Percentiles rank a stretch among this genome's conserved stretches.
Evolutionary conservation across 257 asterid genomes (phyloP).

Genomic region (Phtheirospermum japonicum): DNA sequence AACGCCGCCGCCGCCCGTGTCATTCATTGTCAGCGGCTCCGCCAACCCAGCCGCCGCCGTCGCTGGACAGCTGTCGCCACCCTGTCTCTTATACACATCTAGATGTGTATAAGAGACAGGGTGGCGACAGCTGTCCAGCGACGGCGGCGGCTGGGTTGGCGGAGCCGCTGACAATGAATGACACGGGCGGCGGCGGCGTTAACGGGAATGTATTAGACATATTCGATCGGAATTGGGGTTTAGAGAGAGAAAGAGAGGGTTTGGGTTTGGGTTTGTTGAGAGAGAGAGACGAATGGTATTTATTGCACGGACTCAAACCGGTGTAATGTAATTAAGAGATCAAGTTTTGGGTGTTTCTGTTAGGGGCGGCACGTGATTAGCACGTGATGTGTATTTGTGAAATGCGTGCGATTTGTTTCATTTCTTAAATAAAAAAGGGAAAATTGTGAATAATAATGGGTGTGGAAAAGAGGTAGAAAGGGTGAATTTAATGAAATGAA

Average conservation of each 20-base stretch:
- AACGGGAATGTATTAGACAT: constrained; percentile 39
- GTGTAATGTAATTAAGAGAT: constrained; percentile 23
- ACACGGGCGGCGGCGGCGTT: constrained; percentile 21
- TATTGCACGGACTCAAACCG: constrained; percentile 22
- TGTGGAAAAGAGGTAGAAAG: background rate
- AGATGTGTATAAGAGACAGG: no score
- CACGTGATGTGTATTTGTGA: no score
- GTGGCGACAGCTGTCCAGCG: no score
- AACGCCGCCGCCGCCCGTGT: constrained; percentile 23
- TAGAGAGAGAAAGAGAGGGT: constrained; percentile 30
- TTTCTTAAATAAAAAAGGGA: no score
- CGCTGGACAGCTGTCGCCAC: no score
- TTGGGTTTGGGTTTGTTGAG: background rate
- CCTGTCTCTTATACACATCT: no score
- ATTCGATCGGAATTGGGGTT: background rate
- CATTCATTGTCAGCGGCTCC: constrained; percentile 33
- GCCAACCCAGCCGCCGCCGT: constrained; percentile 31
- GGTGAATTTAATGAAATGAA: background rate
- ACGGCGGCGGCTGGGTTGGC: constrained; percentile 31
- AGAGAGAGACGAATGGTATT: constrained; percentile 24
- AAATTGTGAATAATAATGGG: no score
- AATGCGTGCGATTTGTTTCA: no score
- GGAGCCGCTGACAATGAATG: constrained; percentile 33
- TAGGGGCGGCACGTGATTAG: constrained; percentile 33
- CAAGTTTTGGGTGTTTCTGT: constrained; percentile 17